Base-by-base conservation (phyloP, 495 filamentous ascomycete species). In the Penicillium coprophilum region DNA sequence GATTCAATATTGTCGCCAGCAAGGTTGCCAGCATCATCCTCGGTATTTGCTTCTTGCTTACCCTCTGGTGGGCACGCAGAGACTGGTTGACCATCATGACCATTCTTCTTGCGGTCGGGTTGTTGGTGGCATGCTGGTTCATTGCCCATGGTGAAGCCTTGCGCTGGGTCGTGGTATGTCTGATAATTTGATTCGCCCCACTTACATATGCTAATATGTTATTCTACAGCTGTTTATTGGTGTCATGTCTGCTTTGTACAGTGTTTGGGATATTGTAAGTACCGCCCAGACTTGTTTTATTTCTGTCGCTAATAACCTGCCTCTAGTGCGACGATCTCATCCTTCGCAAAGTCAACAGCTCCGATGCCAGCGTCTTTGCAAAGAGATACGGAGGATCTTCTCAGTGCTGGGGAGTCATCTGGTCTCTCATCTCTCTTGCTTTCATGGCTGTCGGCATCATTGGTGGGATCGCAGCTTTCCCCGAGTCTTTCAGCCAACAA, bases 241-340 rank as follows among this genome's bases (percentile, higher is more conserved):
- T 15, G 87, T 91, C 48, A 91, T 92, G 88, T 84, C 80, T 20
- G 81, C 79, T 13, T 77, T 91, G 11, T 92, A 92, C 64, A 88
- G 85, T 59, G 88, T 88, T 27, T 92, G 88, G 88, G 88, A 92
- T 82, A 92, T 92, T 68, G 85, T 87, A 68, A 74, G 85, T 73
- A 55, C 41, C 31, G 19, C 40, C 30, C 13, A 3, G 5, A 8
- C 12, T 21, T 6, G 17, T n/a, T 49, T 20, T 11, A 41, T 21
- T 12, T 20, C 15, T 20, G 10, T 34, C 20, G 55, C 41, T 48
- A 55, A 38, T n/a, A 28, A 19, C 32, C 17, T 9, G 10, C 10
- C 7, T 9, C n/a, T 36, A 81, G 75, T 92, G 88, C 67, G 88
- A 92, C 56, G 88, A 92, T 57, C 77, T 92, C n/a, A 90, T 92